Conservation (phyloP, 768 basidiomycete species). For the Boletus rufocinnamomeus region DNA sequence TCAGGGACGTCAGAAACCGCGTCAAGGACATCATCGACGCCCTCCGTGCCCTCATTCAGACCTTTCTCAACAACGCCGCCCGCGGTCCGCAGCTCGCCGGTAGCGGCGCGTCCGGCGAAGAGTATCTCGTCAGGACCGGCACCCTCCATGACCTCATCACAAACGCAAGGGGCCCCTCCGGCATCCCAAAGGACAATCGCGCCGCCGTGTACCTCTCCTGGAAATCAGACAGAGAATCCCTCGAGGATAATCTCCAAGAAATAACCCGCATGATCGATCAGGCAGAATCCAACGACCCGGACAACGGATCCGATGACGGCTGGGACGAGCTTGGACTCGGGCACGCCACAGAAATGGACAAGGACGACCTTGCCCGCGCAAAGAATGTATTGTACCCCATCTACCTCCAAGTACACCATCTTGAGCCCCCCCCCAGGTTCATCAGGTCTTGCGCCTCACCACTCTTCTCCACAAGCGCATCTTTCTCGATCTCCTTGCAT, state of each 20-base stretch:
- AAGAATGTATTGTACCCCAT: slow-evolving; percentile 49
- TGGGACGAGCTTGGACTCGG: slow-evolving; percentile 63
- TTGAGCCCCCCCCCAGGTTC: slow-evolving; percentile 44
- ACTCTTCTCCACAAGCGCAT: slow-evolving; percentile 65
- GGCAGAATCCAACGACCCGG: slow-evolving; percentile 28
- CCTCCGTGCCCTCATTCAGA: slow-evolving; percentile 45
- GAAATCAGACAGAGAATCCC: slow-evolving; percentile 51
- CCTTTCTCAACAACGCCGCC: slow-evolving; percentile 42
- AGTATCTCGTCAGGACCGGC: slow-evolving; percentile 58
- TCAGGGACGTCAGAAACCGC: slow-evolving; percentile 44
- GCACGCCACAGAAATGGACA: slow-evolving; percentile 46
- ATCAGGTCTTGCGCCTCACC: slow-evolving; percentile 58
- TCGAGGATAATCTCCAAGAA: slow-evolving; percentile 65
- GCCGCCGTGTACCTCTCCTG: slow-evolving; percentile 57
- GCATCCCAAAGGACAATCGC: slow-evolving; percentile 57
- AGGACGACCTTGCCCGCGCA: slow-evolving; percentile 54
- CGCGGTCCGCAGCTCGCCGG: slow-evolving; percentile 19
- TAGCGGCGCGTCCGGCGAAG: slow-evolving; percentile 33
- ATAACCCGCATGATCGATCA: slow-evolving; percentile 54
- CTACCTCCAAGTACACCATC: neutral
- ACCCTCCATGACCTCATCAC: slow-evolving; percentile 64
- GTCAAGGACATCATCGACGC: slow-evolving; percentile 46
- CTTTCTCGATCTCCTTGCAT: slow-evolving; percentile 49
- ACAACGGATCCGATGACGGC: slow-evolving; percentile 44
- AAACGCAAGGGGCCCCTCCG: slow-evolving; percentile 45